These are phyloP conservation scores for Stagonosporopsis chrysanthemi DNA, from an alignment of 2,329 filamentous ascomycete species.

Conservation along the genomic window DNA sequence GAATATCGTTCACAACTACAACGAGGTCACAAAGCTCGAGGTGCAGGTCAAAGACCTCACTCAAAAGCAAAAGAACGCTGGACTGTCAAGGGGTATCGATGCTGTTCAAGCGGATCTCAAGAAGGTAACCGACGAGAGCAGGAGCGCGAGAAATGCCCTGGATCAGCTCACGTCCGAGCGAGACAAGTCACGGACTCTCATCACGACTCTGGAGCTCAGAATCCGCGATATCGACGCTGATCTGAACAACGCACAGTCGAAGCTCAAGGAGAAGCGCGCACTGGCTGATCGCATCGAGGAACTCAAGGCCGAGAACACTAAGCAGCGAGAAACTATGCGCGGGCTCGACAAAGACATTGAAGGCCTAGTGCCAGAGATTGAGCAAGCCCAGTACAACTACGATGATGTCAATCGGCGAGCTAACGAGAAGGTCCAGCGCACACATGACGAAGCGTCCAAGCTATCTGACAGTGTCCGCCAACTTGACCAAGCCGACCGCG, in stretches of 20 bases:
- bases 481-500: constrained; percentile 75
- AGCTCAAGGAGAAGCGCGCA: constrained; percentile 81
- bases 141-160: constrained; percentile 68
- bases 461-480: constrained; percentile 79
- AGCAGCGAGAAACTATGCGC: constrained; percentile 74
- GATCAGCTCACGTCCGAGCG: constrained; percentile 72
- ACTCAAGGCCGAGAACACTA: constrained; percentile 70
- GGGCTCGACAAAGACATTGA: constrained; percentile 76
- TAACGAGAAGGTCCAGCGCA: constrained; percentile 73
- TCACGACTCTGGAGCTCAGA: constrained; percentile 78
- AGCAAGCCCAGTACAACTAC: constrained; percentile 76
- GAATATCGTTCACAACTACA: constrained; percentile 75
- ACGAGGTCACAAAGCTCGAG: constrained; percentile 75
- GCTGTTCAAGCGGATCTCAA: constrained; percentile 83
- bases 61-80: constrained; percentile 75
- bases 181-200: constrained; percentile 72
- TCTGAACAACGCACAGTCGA: constrained; percentile 72
- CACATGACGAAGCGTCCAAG: constrained; percentile 73
- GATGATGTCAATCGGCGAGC: constrained; percentile 79
- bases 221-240: constrained; percentile 77
- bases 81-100: constrained; percentile 73
- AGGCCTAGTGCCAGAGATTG: constrained; percentile 75
- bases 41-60: constrained; percentile 76
- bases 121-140: constrained; percentile 70
- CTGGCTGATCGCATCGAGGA: constrained; percentile 76